phyloP scores from a whole-genome alignment of 495 filamentous ascomycete species.

The Podospora appendiculata region DNA sequence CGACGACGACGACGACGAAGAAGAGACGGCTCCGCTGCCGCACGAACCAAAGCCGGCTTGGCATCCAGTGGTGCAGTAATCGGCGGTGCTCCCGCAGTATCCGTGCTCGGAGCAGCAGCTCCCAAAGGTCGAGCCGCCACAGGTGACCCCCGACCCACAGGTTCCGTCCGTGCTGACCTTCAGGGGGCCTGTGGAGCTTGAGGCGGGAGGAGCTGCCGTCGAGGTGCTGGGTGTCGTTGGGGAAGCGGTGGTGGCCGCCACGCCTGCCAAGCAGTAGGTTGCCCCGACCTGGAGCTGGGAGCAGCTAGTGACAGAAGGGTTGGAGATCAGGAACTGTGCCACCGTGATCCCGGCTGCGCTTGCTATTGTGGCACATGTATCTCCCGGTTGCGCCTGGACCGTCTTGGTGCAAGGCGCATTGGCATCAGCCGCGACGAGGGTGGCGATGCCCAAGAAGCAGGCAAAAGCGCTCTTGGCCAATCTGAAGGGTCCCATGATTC shows the following conservation, averaged over 20 bases:
- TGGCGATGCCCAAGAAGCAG: slow-evolving; percentile 5
- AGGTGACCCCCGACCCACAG: slow-evolving; percentile 33
- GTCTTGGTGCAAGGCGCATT: slow-evolving; percentile 7
- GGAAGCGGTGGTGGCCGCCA: neutral
- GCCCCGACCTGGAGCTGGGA: slow-evolving; percentile 9
- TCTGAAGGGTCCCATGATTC: slow-evolving; percentile 10
- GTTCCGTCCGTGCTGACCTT: slow-evolving; percentile 24
- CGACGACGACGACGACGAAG: neutral
- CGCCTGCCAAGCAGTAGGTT: slow-evolving; percentile 17
- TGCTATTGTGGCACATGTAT: slow-evolving; percentile 20
- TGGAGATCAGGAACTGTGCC: slow-evolving; percentile 18
- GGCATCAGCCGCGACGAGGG: neutral
- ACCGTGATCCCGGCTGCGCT: slow-evolving; percentile 17
- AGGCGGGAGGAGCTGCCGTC: neutral
- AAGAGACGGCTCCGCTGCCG: neutral
- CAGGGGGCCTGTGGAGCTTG: neutral
- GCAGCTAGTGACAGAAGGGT: slow-evolving; percentile 19
- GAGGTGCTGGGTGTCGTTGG: neutral
- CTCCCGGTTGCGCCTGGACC: slow-evolving; percentile 16
- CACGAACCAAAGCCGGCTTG: slow-evolving; percentile 29
- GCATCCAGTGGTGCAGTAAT: slow-evolving; percentile 33
- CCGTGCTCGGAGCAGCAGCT: slow-evolving; percentile 35
- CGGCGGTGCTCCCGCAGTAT: slow-evolving; percentile 29
- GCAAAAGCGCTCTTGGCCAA: slow-evolving; percentile 7
- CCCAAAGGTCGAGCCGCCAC: slow-evolving; percentile 30